Evolutionary conservation across 371 early-diverging fungal species (phyloP).

Genomic region (Capniomyces stellatus): DNA sequence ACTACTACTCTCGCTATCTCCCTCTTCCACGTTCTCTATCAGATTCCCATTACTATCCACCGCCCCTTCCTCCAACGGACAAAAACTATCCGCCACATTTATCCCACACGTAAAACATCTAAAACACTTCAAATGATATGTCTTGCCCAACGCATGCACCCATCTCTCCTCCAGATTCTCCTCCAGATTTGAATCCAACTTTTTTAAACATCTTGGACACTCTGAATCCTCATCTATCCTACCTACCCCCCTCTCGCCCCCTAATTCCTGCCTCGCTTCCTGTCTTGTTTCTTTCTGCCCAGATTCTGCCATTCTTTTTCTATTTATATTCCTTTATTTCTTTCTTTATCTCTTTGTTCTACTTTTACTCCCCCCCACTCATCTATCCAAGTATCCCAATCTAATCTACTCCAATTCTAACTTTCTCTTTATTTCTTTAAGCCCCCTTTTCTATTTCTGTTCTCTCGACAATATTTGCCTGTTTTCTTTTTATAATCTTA

Average conservation of each 20-base stretch:
- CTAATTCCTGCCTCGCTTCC: background rate
- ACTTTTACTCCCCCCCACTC: too few species aligned
- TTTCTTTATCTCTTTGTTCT: background rate
- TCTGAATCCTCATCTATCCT: background rate
- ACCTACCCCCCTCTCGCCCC: background rate
- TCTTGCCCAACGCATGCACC: slow-evolving; percentile 71
- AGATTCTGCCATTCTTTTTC: background rate
- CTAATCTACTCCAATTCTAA: too few species aligned
- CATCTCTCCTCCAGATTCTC: slow-evolving; percentile 25
- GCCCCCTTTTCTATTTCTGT: too few species aligned
- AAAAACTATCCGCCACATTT: slow-evolving; percentile 24
- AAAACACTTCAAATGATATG: slow-evolving; percentile 86
- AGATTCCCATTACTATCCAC: background rate
- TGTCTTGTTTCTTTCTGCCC: background rate
- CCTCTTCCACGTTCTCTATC: too few species aligned
- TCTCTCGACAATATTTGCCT: too few species aligned
- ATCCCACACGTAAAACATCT: slow-evolving; percentile 37
- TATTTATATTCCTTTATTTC: background rate
- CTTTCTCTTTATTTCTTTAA: too few species aligned
- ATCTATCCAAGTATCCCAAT: too few species aligned
- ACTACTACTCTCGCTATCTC: background rate
- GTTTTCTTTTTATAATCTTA: too few species aligned
- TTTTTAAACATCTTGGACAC: background rate
- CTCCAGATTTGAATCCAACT: background rate
- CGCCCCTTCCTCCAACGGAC: slow-evolving; percentile 16